phyloP scores from a whole-genome alignment of 2,329 filamentous ascomycete species.

The Fusarium temperatum region DNA sequence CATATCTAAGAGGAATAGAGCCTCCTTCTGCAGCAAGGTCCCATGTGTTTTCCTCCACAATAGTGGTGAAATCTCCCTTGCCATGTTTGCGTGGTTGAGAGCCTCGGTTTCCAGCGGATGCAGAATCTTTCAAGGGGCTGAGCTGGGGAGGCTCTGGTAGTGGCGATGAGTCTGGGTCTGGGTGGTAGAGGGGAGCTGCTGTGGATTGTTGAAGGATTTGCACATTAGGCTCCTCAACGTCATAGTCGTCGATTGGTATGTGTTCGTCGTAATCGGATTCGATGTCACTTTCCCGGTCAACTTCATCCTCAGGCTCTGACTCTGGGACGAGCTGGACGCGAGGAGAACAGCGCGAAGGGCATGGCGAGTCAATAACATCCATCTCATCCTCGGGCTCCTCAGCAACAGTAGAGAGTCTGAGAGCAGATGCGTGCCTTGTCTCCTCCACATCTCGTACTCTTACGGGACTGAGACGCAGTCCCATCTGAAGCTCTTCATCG shows the following conservation, averaged over 20 bases:
- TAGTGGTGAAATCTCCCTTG: constrained; percentile 56
- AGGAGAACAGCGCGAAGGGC: constrained; percentile 37
- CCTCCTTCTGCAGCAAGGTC: constrained; percentile 49
- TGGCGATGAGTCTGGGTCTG: constrained; percentile 53
- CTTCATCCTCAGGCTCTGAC: constrained; percentile 37
- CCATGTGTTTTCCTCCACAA: constrained; percentile 58
- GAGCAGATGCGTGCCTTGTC: constrained; percentile 51
- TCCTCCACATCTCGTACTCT: constrained; percentile 62
- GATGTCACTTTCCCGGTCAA: constrained; percentile 47
- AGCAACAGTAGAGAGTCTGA: constrained; percentile 57
- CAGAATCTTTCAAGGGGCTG: constrained; percentile 62
- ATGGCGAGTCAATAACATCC: constrained; percentile 41
- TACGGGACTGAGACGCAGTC: constrained; percentile 70
- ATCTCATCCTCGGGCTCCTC: constrained; percentile 55
- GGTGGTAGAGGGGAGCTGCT: constrained; percentile 39
- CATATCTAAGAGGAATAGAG: neutral
- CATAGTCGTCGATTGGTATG: constrained; percentile 54
- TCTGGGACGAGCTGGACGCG: constrained; percentile 18
- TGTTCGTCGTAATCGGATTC: constrained; percentile 58
- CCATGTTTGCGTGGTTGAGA: constrained; percentile 41
- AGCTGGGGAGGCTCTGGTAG: constrained; percentile 58
- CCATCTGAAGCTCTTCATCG: constrained; percentile 73
- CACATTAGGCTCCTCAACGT: constrained; percentile 55
- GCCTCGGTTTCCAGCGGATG: constrained; percentile 60
- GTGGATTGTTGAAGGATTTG: constrained; percentile 57